Percentiles rank a stretch among this genome's conserved stretches.
Evolutionary conservation across 208 protist genomes (phyloP).

Genomic region (Crithidia mellificae): DNA sequence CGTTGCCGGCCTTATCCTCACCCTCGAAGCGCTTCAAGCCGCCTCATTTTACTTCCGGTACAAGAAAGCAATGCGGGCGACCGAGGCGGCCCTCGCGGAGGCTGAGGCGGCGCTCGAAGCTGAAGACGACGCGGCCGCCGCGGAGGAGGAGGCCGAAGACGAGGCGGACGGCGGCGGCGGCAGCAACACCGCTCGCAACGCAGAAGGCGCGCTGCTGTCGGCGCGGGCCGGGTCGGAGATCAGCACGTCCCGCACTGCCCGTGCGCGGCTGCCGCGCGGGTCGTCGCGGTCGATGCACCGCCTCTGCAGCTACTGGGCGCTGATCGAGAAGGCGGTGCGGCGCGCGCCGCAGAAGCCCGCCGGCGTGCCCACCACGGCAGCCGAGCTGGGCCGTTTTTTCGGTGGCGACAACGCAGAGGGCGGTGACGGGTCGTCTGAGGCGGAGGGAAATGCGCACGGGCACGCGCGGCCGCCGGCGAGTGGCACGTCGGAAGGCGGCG

Average conservation of each 20-base stretch:
- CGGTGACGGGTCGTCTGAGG: too few relatives aligned
- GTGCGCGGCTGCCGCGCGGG: conserved; percentile 20
- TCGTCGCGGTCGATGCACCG: conserved; percentile 24
- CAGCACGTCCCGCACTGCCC: neutral
- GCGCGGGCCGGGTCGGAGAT: conserved; percentile 3
- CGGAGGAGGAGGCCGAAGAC: conserved; percentile 6
- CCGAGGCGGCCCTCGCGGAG: conserved; percentile 4
- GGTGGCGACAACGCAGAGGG: neutral
- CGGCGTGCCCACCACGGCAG: conserved; percentile 19
- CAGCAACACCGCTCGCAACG: neutral
- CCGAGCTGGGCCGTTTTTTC: conserved; percentile 22
- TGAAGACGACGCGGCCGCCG: conserved; percentile 8
- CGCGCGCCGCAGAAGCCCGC: conserved; percentile 26
- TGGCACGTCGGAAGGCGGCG: neutral
- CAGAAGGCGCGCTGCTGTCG: neutral
- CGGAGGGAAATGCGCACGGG: neutral
- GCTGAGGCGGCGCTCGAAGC: neutral
- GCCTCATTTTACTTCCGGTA: conserved; percentile 27
- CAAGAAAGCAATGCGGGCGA: conserved; percentile 9
- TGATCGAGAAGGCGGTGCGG: conserved; percentile 35
- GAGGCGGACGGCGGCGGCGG: neutral
- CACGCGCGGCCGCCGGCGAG: neutral
- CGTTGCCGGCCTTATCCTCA: conserved; percentile 20
- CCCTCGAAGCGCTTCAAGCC: conserved; percentile 18
- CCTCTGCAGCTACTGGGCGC: conserved; percentile 42